phyloP scores from a whole-genome alignment of 148 eudicot genomes.

The Rhododendron ovatum region DNA sequence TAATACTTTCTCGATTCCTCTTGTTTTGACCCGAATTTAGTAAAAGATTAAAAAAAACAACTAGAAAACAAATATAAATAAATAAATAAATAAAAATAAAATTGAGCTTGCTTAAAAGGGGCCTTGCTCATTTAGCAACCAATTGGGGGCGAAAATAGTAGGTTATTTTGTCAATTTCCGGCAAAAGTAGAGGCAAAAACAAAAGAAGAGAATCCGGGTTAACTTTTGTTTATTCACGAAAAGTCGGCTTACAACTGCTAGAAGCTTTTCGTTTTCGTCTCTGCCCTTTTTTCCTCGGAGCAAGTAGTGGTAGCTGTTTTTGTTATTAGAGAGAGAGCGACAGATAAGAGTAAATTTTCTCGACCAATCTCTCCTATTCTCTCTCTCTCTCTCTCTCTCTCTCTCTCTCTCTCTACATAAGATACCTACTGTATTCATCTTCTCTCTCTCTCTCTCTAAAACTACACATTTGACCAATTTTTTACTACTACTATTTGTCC shows the following conservation, averaged over 20 bases:
- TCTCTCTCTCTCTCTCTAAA: constrained; percentile 5
- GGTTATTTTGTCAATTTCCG: background rate
- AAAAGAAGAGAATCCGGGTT: background rate
- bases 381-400: background rate
- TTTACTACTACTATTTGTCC: background rate
- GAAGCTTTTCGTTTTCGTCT: background rate
- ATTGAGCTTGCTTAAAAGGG: no score
- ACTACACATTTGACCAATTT: constrained; percentile 1
- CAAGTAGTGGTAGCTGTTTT: background rate
- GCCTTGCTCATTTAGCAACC: no score
- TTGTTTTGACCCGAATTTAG: no score
- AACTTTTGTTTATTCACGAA: background rate
- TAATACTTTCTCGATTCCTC: background rate
- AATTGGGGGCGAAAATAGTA: background rate
- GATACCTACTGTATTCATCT: background rate
- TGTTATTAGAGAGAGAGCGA: background rate
- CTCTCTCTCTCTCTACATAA: background rate
- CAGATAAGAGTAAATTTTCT: background rate
- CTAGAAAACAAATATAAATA: no score
- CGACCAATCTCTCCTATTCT: background rate
- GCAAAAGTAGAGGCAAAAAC: constrained; percentile 3
- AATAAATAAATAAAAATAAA: no score
- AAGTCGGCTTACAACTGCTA: background rate
- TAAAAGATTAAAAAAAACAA: no score
- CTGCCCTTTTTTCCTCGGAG: background rate